Evolutionary conservation across 805 yeast genomes (phyloP).

Genomic region (Torulaspora maleeae): DNA sequence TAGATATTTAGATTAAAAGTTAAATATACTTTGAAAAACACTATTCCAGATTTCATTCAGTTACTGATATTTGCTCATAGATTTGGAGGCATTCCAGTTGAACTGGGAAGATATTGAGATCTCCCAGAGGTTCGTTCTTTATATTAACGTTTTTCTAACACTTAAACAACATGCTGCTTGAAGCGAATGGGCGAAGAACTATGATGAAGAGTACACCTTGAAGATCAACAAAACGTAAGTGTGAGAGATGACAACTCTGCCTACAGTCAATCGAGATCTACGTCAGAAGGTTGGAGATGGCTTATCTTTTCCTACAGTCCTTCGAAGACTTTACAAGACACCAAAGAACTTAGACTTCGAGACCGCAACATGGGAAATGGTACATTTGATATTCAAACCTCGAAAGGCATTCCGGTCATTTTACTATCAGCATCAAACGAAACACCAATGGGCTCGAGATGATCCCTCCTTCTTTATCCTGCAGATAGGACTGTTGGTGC

Average conservation of each 20-base stretch:
- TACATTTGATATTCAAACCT: constrained; percentile 68
- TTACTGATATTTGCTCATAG: too few relatives aligned
- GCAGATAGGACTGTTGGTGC: constrained; percentile 56
- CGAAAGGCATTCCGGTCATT: constrained; percentile 75
- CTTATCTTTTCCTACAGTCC: constrained; percentile 31
- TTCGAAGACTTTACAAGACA: constrained; percentile 56
- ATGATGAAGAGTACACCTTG: neutral
- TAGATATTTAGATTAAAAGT: constrained; percentile 53
- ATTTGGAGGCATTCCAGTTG: too few relatives aligned
- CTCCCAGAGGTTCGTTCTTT: too few relatives aligned
- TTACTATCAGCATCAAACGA: constrained; percentile 76
- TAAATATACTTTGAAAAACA: neutral
- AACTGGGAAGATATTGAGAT: too few relatives aligned
- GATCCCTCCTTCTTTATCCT: constrained; percentile 85
- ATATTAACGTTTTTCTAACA: too few relatives aligned
- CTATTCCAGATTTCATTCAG: too few relatives aligned
- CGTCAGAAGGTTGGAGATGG: constrained; percentile 7
- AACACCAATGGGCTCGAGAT: constrained; percentile 79
- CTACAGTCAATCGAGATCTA: constrained; percentile 9
- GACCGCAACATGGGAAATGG: constrained; percentile 88
- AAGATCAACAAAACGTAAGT: neutral
- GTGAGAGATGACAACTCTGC: constrained; percentile 7
- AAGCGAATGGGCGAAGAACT: neutral
- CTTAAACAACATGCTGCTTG: neutral
- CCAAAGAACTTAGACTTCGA: constrained; percentile 78